phyloP scores from a whole-genome alignment of 495 filamentous ascomycete genomes.

The Hypomontagnella submonticulosa region DNA sequence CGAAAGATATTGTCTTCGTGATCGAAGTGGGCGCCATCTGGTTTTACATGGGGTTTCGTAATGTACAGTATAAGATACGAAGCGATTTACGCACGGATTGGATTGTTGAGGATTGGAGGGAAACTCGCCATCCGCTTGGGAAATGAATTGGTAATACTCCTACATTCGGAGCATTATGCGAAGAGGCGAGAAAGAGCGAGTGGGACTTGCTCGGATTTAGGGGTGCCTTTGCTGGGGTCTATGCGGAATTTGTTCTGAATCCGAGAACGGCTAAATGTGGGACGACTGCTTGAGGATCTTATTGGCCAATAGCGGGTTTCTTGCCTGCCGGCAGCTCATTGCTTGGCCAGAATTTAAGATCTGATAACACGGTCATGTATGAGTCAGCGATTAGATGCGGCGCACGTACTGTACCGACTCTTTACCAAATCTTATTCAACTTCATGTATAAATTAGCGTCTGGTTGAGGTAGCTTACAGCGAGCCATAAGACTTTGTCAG shows the following conservation, averaged over 20 bases:
- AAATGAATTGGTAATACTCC: constrained; percentile 32
- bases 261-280: constrained; percentile 39
- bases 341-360: no score
- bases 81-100: background rate
- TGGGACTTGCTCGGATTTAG: no score
- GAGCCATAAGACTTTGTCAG: no score
- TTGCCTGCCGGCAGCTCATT: constrained; percentile 11
- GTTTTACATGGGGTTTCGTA: background rate
- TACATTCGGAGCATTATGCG: constrained; percentile 29
- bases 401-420: no score
- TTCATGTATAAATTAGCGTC: no score
- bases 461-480: no score
- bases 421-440: no score
- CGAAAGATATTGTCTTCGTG: background rate
- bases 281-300: constrained; percentile 5
- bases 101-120: background rate
- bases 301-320: constrained; percentile 13
- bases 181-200: constrained; percentile 31
- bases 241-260: constrained; percentile 10
- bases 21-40: background rate
- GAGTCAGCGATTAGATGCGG: no score
- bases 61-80: background rate
- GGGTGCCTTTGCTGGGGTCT: constrained; percentile 21
- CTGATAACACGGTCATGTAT: no score
- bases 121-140: background rate